Evolutionary conservation across 2,329 filamentous ascomycete genomes (phyloP).

Genomic region (Colletotrichum sp.): DNA sequence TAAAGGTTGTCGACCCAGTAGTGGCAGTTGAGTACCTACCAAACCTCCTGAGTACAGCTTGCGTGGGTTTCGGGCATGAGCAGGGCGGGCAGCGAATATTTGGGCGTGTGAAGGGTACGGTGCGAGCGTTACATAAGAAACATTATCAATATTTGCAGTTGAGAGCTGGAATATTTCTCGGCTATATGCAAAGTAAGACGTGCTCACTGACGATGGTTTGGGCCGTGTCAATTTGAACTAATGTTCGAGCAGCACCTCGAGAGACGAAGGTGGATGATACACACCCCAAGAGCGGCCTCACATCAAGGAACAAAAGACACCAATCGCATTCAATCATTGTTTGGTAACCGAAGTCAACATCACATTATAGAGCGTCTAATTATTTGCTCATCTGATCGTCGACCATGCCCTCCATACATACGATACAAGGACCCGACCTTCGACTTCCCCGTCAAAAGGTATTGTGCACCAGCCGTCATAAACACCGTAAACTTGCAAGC

Average conservation of each 20-base stretch:
- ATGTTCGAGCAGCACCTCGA: not conserved
- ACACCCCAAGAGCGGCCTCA: not conserved
- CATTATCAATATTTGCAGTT: not conserved
- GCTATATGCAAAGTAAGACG: fast-evolving
- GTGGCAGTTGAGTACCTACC: not conserved
- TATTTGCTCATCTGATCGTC: constrained; percentile 24
- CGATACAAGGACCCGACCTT: constrained; percentile 22
- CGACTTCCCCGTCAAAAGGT: constrained; percentile 17
- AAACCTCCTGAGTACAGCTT: not conserved
- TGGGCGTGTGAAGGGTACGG: not conserved
- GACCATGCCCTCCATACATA: constrained; percentile 23
- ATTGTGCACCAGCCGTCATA: constrained; percentile 23
- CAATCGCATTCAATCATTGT: not conserved
- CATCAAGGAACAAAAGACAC: not conserved
- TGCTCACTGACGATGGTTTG: not conserved
- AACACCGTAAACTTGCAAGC: constrained; percentile 24
- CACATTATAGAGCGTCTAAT: constrained; percentile 26
- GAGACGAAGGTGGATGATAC: not conserved
- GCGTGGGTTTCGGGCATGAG: not conserved
- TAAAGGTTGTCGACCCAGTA: not conserved
- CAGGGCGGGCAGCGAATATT: not conserved
- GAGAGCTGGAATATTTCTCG: fast-evolving
- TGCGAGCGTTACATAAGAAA: not conserved
- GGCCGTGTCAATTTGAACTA: not conserved
- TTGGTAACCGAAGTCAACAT: constrained; percentile 18